Base-by-base conservation (phyloP, 176 grass and related monocot genomes). In the Oryza meyeriana region DNA sequence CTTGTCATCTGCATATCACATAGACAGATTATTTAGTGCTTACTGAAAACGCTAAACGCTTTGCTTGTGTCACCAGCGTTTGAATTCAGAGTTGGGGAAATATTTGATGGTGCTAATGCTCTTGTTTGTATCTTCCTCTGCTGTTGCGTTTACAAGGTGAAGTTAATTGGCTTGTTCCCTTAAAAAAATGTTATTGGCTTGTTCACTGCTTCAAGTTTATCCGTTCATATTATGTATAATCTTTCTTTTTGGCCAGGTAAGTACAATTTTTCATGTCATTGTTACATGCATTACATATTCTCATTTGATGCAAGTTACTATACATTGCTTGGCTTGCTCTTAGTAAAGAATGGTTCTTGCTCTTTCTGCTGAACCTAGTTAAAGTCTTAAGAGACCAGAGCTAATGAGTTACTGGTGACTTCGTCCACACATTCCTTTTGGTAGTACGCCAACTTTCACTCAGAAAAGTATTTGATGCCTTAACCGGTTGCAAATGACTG, bases 121-220 rank as follows among this genome's bases (percentile, higher is more conserved):
- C 47, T 79, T 84, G 76, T 48, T 36, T 3, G 31, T 6, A 63
- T 85, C 39, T 31, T 70, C 24, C 63, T 26, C 9, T 41, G n/a
- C 44, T 12, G 55, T 3, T 81, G 48, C 77, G 81, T 55, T 64
- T 44, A 81, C 87, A 81, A 71, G 77, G 87, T 44, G 63, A 47
- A 25, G 35, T 81, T 25, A 27, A 27, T 85, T 58, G 48, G 48
- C 48, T 57, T 35, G n/a, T 38, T 12, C 61, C 42, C 14, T 16
- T 45, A 14, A 14, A 45, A 45, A 16, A 45, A 1, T 13, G 3
- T 45, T 45, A 16, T 85, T 58, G 48, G 5, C 48, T 57, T 47
- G 31, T 38, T 12, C 61, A 63, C 42, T 24, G 34, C 39, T 71
- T 42, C 39, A 76, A 62, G 25, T 35, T 75, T 63, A 80, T 79